Percentiles rank a stretch among this genome's conserved stretches.
Evolutionary conservation across 1,284 basidiomycete genomes (phyloP).

Genomic region (Melampsora americana): DNA sequence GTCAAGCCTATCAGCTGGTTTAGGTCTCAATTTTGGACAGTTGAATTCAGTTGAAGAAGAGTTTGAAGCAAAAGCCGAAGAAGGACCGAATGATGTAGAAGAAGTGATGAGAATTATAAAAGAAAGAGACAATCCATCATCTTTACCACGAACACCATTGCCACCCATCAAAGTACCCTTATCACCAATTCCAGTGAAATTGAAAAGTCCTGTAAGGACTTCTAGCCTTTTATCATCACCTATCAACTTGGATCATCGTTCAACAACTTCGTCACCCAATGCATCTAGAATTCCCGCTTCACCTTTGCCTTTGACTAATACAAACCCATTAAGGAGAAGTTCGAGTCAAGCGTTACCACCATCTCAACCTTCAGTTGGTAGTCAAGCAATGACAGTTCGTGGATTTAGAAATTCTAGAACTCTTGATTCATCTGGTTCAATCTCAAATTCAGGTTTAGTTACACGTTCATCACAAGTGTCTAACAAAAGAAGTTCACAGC

Average conservation of each 20-base stretch:
- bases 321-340: not conserved
- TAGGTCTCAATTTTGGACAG: too few species aligned
- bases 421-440: not conserved
- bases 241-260: slow-evolving; percentile 2
- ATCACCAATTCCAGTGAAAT: not conserved
- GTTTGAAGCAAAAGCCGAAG: not conserved
- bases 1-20: too few species aligned
- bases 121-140: not conserved
- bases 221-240: slow-evolving; percentile 17
- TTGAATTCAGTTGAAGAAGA: not conserved
- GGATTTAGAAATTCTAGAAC: not conserved
- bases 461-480: not conserved
- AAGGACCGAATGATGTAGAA: not conserved
- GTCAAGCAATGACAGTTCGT: not conserved
- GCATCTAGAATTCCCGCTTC: not conserved
- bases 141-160: not conserved
- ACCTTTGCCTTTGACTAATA: not conserved
- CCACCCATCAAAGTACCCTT: too few species aligned
- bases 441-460: not conserved
- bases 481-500: slow-evolving; percentile 16
- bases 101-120: not conserved
- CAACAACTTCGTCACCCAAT: not conserved
- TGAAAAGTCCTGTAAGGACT: not conserved
- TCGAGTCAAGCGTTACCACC: not conserved
- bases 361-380: not conserved